A percentile compares a stretch with the other conserved stretches of the same genome.
phyloP scores from a whole-genome alignment of 2,329 filamentous ascomycete genomes.

The Alternaria ventricosa region DNA sequence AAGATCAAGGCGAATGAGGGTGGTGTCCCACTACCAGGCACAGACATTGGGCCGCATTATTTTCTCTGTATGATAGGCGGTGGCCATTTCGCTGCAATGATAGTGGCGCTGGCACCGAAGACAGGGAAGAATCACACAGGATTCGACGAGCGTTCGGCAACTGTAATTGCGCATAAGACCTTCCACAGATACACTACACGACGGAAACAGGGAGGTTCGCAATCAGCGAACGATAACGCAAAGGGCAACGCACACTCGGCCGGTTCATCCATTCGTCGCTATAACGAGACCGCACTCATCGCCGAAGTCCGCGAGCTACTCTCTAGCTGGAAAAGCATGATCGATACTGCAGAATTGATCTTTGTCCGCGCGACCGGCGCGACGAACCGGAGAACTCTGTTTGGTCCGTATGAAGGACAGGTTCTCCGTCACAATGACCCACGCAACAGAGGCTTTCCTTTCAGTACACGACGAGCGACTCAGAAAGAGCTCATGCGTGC shows the following conservation, averaged over 20 bases:
- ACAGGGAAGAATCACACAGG: slow-evolving; percentile 72
- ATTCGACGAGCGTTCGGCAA: slow-evolving; percentile 81
- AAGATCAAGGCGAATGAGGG: slow-evolving; percentile 59
- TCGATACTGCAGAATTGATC: slow-evolving; percentile 82
- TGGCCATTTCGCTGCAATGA: slow-evolving; percentile 96
- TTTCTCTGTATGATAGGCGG: slow-evolving; percentile 99
- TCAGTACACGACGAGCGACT: slow-evolving; percentile 88
- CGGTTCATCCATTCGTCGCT: slow-evolving; percentile 84
- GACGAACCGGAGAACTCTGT: slow-evolving; percentile 85
- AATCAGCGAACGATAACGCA: slow-evolving; percentile 92
- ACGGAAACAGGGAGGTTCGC: slow-evolving; percentile 93
- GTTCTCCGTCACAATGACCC: slow-evolving; percentile 80
- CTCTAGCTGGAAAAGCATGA: slow-evolving; percentile 81
- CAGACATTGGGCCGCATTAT: slow-evolving; percentile 78
- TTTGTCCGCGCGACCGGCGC: slow-evolving; percentile 90
- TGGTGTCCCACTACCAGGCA: slow-evolving; percentile 63
- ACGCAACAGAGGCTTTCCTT: slow-evolving; percentile 85
- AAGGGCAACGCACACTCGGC: slow-evolving; percentile 94
- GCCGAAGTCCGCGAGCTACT: slow-evolving; percentile 87
- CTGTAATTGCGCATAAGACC: slow-evolving; percentile 92
- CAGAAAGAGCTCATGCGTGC: slow-evolving; percentile 93
- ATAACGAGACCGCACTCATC: slow-evolving; percentile 89
- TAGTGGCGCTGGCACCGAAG: slow-evolving; percentile 86
- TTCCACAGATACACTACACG: slow-evolving; percentile 97
- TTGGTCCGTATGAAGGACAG: slow-evolving; percentile 89